Evolutionary conservation across 1,284 basidiomycete species (phyloP).

Genomic region (Bjerkandera adusta): DNA sequence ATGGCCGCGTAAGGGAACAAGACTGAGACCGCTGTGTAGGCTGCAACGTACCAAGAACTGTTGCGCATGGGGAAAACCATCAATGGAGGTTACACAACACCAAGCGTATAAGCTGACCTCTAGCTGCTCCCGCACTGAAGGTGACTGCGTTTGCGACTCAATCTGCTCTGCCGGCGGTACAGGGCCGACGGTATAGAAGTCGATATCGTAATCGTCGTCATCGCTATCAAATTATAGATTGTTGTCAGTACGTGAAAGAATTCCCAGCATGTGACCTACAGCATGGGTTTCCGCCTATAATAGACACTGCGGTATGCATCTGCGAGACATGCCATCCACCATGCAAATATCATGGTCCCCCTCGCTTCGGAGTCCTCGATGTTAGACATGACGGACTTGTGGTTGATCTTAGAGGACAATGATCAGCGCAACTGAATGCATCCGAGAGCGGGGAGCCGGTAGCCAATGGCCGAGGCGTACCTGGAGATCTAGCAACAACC

Average conservation of each 20-base stretch:
- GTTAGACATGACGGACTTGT: slow-evolving; percentile 68
- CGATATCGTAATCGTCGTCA: slow-evolving; percentile 70
- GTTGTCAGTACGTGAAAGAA: slow-evolving; percentile 1
- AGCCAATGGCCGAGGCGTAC: slow-evolving; percentile 33
- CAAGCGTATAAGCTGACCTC: slow-evolving; percentile 46
- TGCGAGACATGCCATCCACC: slow-evolving; percentile 67
- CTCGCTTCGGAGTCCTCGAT: slow-evolving; percentile 70
- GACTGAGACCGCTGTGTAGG: slow-evolving; percentile 7
- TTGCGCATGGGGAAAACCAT: not conserved
- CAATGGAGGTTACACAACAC: too few relatives aligned
- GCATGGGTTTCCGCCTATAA: slow-evolving; percentile 56
- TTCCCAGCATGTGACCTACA: slow-evolving; percentile 48
- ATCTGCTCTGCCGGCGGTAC: slow-evolving; percentile 42
- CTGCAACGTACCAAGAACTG: slow-evolving; percentile 16
- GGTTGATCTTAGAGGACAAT: slow-evolving; percentile 62
- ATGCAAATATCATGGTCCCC: slow-evolving; percentile 83
- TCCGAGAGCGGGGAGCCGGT: not conserved
- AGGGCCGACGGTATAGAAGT: slow-evolving; percentile 75
- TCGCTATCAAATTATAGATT: slow-evolving; percentile 34
- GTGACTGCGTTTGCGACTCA: slow-evolving; percentile 46
- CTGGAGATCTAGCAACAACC: slow-evolving; percentile 74
- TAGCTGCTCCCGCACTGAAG: slow-evolving; percentile 70
- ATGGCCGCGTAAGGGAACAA: slow-evolving; percentile 9
- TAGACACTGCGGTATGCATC: slow-evolving; percentile 61
- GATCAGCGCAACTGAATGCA: slow-evolving; percentile 12